Conservation (phyloP, 1,284 basidiomycete genomes). For the Sutorius eximius region DNA sequence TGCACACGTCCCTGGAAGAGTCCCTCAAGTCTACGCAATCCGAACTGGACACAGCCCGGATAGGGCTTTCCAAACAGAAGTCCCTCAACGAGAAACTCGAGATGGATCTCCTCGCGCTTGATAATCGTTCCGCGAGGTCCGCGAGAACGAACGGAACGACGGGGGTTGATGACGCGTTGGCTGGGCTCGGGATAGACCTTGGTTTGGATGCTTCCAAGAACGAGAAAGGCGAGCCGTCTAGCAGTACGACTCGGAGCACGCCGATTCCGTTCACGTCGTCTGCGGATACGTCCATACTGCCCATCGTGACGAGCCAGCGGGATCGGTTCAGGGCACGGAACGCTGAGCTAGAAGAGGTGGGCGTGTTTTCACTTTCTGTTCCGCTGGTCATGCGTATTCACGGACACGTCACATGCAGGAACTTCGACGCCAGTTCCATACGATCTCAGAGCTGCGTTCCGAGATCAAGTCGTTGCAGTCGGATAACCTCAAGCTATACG, state of each 20-base stretch:
- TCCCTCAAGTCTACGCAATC: constrained; percentile 61
- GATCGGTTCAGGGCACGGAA: constrained; percentile 96
- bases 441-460: constrained; percentile 84
- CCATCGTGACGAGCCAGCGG: constrained; percentile 95
- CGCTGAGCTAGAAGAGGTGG: constrained; percentile 91
- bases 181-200: constrained; percentile 65
- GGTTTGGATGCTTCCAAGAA: constrained; percentile 10
- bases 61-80: constrained; percentile 77
- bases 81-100: constrained; percentile 87
- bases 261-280: constrained; percentile 71
- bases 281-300: constrained; percentile 88
- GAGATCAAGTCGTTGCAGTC: constrained; percentile 88
- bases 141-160: constrained; percentile 31
- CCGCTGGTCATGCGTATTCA: neutral
- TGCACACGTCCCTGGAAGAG: constrained; percentile 77
- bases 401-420: constrained; percentile 51
- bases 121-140: constrained; percentile 40
- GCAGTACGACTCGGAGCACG: constrained; percentile 46
- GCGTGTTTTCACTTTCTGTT: constrained; percentile 15
- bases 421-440: constrained; percentile 89
- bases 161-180: constrained; percentile 52
- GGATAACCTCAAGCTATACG: constrained; percentile 94
- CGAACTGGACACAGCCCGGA: constrained; percentile 57
- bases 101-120: constrained; percentile 83
- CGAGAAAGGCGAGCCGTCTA: constrained; percentile 25